Evolutionary conservation across 257 asterid species (phyloP), one percentile per base, ranked within the genome.

Genomic region (Agastache rugosa): DNA sequence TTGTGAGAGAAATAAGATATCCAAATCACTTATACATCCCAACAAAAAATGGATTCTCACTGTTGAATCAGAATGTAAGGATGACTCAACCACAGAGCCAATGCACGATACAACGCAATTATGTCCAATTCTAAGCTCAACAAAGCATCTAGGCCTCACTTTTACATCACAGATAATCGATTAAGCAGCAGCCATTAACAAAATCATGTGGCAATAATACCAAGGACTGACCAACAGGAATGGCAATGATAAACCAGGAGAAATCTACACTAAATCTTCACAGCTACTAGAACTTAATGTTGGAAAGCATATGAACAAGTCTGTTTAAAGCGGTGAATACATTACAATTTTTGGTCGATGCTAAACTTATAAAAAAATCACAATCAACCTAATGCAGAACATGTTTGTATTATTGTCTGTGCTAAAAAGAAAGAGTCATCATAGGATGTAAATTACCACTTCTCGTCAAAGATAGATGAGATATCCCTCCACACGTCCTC

Each of bases 401-500:
- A 23, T 7, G 8, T 44, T 67, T 47, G 65, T 34, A 34, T 1
- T 4, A 39, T 17, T n/a, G 23, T 34, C 56, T 31, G 37, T 8
- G 63, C 47, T 45, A 10, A 69, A 35, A 23, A 55, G 17, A 31
- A 3, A 35, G 3, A 39, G 1, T 2, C 23, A 67, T 39, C 17
- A 59, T 61, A 71, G 71, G 75, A 63, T 79, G 48, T 42, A 37
- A 47, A n/a, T 79, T 87, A 94, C 98, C 98, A 94, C 75, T 88
- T 94, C 85, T 91, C 97, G 62, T 94, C 97, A 64, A 93, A 87
- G 76, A 82, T 63, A 56, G 83, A 80, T 69, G 97, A 85, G 78
- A 94, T 69, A 75, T 91, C 97, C 82, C 82, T 86, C 98, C 98
- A 94, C 63, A 71, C 79, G 20, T 83, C 91, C 69, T 88, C 92